A percentile compares a stretch with the other conserved stretches of the same genome.
Conservation (phyloP, 805 yeast species). For the Alloascoidea hylecoeti region DNA sequence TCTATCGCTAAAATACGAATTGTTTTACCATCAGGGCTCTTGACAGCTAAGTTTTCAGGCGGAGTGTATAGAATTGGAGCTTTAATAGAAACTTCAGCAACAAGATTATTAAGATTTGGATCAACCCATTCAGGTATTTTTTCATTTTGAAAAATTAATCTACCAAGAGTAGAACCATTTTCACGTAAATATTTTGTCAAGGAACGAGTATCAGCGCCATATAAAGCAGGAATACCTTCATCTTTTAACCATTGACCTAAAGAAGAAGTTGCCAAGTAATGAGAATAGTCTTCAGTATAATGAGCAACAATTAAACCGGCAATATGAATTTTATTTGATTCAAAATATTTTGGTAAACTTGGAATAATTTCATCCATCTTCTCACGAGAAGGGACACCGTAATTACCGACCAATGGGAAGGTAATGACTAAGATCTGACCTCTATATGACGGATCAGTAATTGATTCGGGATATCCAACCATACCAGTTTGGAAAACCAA, state of each 20-base stretch:
- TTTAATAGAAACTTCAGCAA: constrained; percentile 74
- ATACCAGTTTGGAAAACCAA: constrained; percentile 98
- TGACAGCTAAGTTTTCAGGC: constrained; percentile 30
- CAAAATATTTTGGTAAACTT: constrained; percentile 81
- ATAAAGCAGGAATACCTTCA: constrained; percentile 88
- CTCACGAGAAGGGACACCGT: constrained; percentile 93
- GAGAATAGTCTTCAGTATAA: constrained; percentile 93
- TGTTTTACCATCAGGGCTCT: constrained; percentile 60
- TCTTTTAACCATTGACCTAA: constrained; percentile 88
- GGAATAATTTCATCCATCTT: constrained; percentile 61
- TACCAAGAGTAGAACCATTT: constrained; percentile 86
- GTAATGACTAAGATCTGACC: constrained; percentile 96
- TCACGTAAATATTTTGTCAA: constrained; percentile 88
- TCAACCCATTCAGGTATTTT: constrained; percentile 77
- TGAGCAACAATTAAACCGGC: constrained; percentile 96
- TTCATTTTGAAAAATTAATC: constrained; percentile 52
- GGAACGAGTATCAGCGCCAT: constrained; percentile 95
- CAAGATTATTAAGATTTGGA: constrained; percentile 86
- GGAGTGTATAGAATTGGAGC: constrained; percentile 72
- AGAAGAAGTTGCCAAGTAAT: constrained; percentile 83
- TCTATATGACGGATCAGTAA: constrained; percentile 96
- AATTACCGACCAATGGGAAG: constrained; percentile 93
- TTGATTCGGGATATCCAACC: constrained; percentile 98
- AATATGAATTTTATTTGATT: constrained; percentile 82
- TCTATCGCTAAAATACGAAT: constrained; percentile 83